Evolutionary conservation across 805 yeast species (phyloP).

Genomic region (Cyberlindnera maritima): DNA sequence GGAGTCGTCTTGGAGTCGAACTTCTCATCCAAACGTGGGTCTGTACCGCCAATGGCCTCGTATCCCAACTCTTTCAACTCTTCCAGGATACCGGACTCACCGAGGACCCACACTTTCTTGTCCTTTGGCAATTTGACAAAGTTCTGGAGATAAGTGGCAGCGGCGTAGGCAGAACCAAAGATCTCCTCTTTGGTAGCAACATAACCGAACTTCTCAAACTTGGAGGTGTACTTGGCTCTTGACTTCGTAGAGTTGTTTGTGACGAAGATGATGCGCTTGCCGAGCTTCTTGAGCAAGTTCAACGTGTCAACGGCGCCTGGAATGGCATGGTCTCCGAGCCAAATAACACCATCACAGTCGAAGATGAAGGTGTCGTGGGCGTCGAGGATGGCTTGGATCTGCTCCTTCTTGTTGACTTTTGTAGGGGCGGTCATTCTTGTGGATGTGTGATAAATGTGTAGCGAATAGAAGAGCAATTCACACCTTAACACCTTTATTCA

Average conservation of each 20-base stretch:
- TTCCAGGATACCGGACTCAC: slow-evolving; percentile 81
- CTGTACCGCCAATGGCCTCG: slow-evolving; percentile 78
- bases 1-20: slow-evolving; percentile 57
- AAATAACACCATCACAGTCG: slow-evolving; percentile 96
- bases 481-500: too few relatives aligned
- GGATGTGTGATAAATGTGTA: too few relatives aligned
- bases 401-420: slow-evolving; percentile 46
- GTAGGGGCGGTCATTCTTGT: slow-evolving; percentile 34
- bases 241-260: slow-evolving; percentile 96
- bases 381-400: slow-evolving; percentile 54
- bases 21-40: slow-evolving; percentile 50
- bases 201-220: slow-evolving; percentile 60
- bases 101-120: slow-evolving; percentile 84
- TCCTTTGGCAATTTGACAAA: slow-evolving; percentile 71
- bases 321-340: slow-evolving; percentile 82
- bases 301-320: slow-evolving; percentile 81
- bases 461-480: too few relatives aligned
- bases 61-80: slow-evolving; percentile 79
- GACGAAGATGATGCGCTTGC: slow-evolving; percentile 80
- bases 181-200: slow-evolving; percentile 58
- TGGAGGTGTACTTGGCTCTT: slow-evolving; percentile 67
- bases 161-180: slow-evolving; percentile 89
- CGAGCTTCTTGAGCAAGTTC: slow-evolving; percentile 45
- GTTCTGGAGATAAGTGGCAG: slow-evolving; percentile 80
- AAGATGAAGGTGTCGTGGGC: slow-evolving; percentile 82